phyloP scores from a whole-genome alignment of 2,329 filamentous ascomycete species.

The Passalora sequoiae region DNA sequence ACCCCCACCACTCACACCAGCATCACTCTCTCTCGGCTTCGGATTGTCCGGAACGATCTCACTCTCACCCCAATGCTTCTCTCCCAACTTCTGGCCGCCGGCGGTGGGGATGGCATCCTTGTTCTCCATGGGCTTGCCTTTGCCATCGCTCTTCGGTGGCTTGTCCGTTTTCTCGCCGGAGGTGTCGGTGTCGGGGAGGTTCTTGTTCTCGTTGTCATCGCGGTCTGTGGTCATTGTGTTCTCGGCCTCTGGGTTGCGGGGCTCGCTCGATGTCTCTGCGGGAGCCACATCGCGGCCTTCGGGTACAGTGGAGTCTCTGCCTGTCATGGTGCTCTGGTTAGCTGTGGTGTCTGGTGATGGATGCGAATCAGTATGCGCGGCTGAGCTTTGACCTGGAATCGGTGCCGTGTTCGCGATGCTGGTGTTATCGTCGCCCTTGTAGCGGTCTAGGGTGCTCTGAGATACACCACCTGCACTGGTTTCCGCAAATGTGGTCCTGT shows the following conservation, averaged over 20 bases:
- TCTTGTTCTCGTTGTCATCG: slow-evolving; percentile 3
- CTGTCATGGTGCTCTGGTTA: slow-evolving; percentile 1
- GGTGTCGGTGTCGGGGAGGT: slow-evolving; percentile 4
- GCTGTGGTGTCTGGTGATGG: not conserved
- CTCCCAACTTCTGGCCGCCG: slow-evolving; percentile 30
- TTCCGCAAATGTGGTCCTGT: not conserved
- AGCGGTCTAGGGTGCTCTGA: not conserved
- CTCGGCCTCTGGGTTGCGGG: not conserved
- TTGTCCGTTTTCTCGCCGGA: slow-evolving; percentile 13
- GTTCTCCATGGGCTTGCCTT: slow-evolving; percentile 24
- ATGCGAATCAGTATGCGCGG: slow-evolving; percentile 4
- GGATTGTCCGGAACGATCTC: slow-evolving; percentile 31
- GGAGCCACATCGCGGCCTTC: not conserved
- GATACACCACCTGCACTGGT: not conserved
- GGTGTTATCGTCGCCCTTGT: slow-evolving; percentile 4
- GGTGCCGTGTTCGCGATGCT: not conserved
- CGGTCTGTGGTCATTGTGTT: not conserved
- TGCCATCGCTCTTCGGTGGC: slow-evolving; percentile 5
- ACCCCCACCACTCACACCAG: slow-evolving; percentile 22
- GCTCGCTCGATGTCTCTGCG: not conserved
- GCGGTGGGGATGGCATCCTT: slow-evolving; percentile 30
- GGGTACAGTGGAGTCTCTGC: not conserved
- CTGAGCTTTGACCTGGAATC: not conserved
- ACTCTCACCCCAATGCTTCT: slow-evolving; percentile 35
- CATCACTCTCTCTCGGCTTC: slow-evolving; percentile 5